Conservation (phyloP, 176 grass and related monocot species). For the Phoenix dactylifera region DNA sequence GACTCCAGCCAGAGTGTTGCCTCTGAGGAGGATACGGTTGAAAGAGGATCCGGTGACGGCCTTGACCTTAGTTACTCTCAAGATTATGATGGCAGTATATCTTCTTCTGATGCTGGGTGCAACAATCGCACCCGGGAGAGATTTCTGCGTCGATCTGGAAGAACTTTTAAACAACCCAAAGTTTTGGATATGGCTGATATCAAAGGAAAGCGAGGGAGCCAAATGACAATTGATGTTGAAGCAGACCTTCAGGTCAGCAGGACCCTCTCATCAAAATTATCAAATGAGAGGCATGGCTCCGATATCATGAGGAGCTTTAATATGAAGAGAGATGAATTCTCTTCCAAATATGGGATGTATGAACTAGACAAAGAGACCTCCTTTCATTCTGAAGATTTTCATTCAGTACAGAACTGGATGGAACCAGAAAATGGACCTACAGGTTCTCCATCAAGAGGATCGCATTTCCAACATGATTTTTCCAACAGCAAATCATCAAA, state of each 20-base stretch:
- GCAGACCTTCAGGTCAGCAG: constrained; percentile 6
- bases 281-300: constrained; percentile 28
- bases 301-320: constrained; percentile 15
- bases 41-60: background rate
- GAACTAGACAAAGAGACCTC: constrained; percentile 31
- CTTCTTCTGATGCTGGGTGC: constrained; percentile 20
- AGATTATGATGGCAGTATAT: constrained; percentile 43
- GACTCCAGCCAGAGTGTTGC: constrained; percentile 22
- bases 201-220: constrained; percentile 31
- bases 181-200: constrained; percentile 2
- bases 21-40: constrained; percentile 5
- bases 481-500: constrained; percentile 18
- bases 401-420: constrained; percentile 43
- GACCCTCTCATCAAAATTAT: constrained; percentile 25
- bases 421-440: constrained; percentile 33
- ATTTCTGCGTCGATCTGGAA: constrained; percentile 27
- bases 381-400: constrained; percentile 62
- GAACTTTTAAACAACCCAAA: constrained; percentile 28
- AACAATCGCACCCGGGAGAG: background rate
- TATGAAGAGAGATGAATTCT: constrained; percentile 26
- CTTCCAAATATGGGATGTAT: constrained; percentile 17
- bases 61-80: constrained; percentile 15
- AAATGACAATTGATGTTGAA: constrained; percentile 5
- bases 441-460: constrained; percentile 33
- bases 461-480: constrained; percentile 24